Evolutionary conservation across 1,284 basidiomycete genomes (phyloP).

Genomic region (Malassezia slooffiae): DNA sequence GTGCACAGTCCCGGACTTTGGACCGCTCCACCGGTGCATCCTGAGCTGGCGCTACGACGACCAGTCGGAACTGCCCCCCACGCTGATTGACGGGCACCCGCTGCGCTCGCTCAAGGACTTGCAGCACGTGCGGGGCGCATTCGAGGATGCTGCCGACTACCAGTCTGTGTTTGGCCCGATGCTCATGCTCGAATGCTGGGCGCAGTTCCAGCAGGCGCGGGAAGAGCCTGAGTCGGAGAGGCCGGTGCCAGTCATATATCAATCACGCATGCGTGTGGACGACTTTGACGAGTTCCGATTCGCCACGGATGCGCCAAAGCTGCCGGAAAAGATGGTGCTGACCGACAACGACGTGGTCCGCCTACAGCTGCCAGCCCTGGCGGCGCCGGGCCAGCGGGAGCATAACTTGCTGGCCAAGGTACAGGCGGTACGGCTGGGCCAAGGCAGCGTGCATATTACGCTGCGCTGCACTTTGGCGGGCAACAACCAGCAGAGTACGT

Average conservation of each 20-base stretch:
- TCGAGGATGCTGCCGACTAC: constrained; percentile 62
- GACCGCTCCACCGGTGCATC: constrained; percentile 65
- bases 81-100: background rate
- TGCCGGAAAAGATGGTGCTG: too few relatives aligned
- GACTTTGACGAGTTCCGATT: too few relatives aligned
- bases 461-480: constrained; percentile 49
- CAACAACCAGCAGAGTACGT: constrained; percentile 48
- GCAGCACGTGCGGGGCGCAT: constrained; percentile 53
- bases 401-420: constrained; percentile 61
- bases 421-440: constrained; percentile 55
- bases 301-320: too few relatives aligned
- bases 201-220: constrained; percentile 65
- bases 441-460: constrained; percentile 50
- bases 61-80: too few relatives aligned
- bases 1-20: constrained; percentile 71
- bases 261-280: too few relatives aligned
- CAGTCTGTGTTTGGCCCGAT: constrained; percentile 69
- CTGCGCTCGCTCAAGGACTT: constrained; percentile 14
- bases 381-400: too few relatives aligned
- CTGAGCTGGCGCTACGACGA: constrained; percentile 60
- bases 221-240: too few relatives aligned
- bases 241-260: too few relatives aligned
- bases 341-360: too few relatives aligned
- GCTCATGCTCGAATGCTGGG: constrained; percentile 84
- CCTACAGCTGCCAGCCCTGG: too few relatives aligned